A percentile compares a stretch with the other conserved stretches of the same genome.
Evolutionary conservation across 1,284 basidiomycete genomes (phyloP).

Genomic region (Moniliella sp.): DNA sequence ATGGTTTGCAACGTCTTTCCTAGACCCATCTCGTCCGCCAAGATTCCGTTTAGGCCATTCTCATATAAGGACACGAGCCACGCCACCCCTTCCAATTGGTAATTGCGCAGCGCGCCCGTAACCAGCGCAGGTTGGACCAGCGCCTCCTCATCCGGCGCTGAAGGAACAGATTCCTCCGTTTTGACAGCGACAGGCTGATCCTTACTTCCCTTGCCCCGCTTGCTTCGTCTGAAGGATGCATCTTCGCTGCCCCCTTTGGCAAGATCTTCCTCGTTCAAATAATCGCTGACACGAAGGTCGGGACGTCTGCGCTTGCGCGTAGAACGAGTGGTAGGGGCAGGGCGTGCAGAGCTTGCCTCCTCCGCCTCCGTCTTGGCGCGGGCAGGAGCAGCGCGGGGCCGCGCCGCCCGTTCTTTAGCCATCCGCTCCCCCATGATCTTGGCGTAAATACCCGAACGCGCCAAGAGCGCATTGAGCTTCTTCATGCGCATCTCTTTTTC

Average conservation of each 20-base stretch:
- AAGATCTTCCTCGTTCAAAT: constrained; percentile 13
- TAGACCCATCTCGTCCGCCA: constrained; percentile 78
- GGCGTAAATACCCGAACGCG: constrained; percentile 22
- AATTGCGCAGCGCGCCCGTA: constrained; percentile 67
- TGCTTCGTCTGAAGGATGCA: no score
- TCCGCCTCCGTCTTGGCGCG: neutral
- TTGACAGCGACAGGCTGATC: constrained; percentile 5
- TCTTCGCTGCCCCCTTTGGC: constrained; percentile 16
- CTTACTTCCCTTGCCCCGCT: no score
- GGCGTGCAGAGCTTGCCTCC: no score
- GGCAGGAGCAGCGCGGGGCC: constrained; percentile 3
- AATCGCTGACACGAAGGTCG: constrained; percentile 5
- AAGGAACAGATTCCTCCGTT: neutral
- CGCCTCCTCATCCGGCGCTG: constrained; percentile 8
- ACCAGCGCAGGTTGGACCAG: constrained; percentile 50
- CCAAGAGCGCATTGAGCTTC: constrained; percentile 22
- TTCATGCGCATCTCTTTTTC: constrained; percentile 9
- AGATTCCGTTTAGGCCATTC: constrained; percentile 79
- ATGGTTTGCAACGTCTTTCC: constrained; percentile 67
- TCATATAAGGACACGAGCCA: constrained; percentile 86
- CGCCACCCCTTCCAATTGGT: constrained; percentile 80
- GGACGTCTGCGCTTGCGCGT: constrained; percentile 7
- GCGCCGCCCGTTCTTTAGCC: constrained; percentile 3
- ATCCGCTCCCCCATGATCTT: constrained; percentile 31
- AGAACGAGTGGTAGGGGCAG: no score